Base-by-base conservation (phyloP, 2,329 filamentous ascomycete genomes). In the Diaporthe aspalathi region DNA sequence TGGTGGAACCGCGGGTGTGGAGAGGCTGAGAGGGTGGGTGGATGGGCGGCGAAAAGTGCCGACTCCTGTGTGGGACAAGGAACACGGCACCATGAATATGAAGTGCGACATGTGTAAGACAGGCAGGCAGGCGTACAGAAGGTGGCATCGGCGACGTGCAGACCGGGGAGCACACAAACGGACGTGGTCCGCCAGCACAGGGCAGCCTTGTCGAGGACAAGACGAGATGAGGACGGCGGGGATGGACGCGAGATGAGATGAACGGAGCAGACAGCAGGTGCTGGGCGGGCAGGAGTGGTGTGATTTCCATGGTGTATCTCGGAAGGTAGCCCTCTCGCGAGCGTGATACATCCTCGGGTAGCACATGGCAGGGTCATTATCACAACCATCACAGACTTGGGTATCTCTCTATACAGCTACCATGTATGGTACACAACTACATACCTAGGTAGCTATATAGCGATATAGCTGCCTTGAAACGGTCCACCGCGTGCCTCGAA, bases 211-310 rank as follows among this genome's bases (percentile, higher is more conserved):
- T 35, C 57, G 40, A 47, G 40, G 24, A 40, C 17, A 32, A 63
- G 57, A 63, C 57, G 57, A 63, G 57, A 63, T 63, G 57, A 63
- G 57, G 27, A 49, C 27, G 27, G 57, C 24, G 47, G 40, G 27
- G 57, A 35, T 63, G 57, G 45, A 40, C 56, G 38, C 7, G 22
- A 60, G 38, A 60, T 62, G 56, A 47, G 40, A n/a, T 47, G 40
- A 47, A 43, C 35, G 50, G 50, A 11, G 40, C 14, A 32, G 27
- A 56, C 50, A 45, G 50, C 38, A 53, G 14, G 47, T 43, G 45
- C 22, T 11, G 20, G 27, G 35, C n/a, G n/a, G n/a, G n/a, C n/a
- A n/a, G n/a, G 20, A 29, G 62, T 27, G 20, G 47, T 35, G n/a
- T 35, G 29, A 32, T 54, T 57, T 57, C 27, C 32, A 27, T 45